A percentile compares a stretch with the other conserved stretches of the same genome.
Evolutionary conservation across 495 filamentous ascomycete species (phyloP).

Genomic region (Penicillium roqueforti): DNA sequence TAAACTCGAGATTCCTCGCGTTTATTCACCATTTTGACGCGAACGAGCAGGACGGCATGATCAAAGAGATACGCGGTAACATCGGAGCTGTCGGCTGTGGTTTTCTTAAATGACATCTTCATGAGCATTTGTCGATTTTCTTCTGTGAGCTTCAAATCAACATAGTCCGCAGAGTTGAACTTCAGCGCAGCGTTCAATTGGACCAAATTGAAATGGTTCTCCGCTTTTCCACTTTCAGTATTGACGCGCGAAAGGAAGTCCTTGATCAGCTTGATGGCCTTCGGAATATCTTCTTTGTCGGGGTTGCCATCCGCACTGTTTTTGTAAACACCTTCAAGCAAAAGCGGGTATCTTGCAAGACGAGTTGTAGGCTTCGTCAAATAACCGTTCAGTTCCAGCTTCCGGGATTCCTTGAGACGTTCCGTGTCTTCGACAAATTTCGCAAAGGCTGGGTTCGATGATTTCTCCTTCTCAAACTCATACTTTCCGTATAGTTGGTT

Average conservation of each 20-base stretch:
- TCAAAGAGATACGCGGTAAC: slow-evolving; percentile 95
- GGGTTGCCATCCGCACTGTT: slow-evolving; percentile 81
- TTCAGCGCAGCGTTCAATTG: slow-evolving; percentile 85
- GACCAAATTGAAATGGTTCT: slow-evolving; percentile 96
- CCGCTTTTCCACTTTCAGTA: slow-evolving; percentile 89
- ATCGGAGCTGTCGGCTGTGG: slow-evolving; percentile 78
- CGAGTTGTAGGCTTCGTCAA: slow-evolving; percentile 96
- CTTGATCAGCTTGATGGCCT: slow-evolving; percentile 77
- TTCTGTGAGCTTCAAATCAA: slow-evolving; percentile 93
- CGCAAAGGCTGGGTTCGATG: slow-evolving; percentile 76
- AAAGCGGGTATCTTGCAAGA: slow-evolving; percentile 88
- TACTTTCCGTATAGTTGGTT: slow-evolving; percentile 96
- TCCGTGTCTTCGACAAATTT: slow-evolving; percentile 97
- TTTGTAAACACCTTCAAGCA: slow-evolving; percentile 89
- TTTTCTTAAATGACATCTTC: slow-evolving; percentile 91
- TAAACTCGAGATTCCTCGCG: slow-evolving; percentile 92
- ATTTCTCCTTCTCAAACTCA: slow-evolving; percentile 95
- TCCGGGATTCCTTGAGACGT: slow-evolving; percentile 90
- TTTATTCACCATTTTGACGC: slow-evolving; percentile 87
- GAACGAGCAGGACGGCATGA: slow-evolving; percentile 85
- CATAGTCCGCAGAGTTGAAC: slow-evolving; percentile 79
- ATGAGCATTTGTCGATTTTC: slow-evolving; percentile 88
- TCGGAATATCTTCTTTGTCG: slow-evolving; percentile 87
- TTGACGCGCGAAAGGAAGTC: slow-evolving; percentile 87
- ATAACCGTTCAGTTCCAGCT: slow-evolving; percentile 96